These are phyloP conservation scores for Pelargonium cotyledonis DNA, from an alignment of 441 rosid genomes.

Conservation along the genomic window DNA sequence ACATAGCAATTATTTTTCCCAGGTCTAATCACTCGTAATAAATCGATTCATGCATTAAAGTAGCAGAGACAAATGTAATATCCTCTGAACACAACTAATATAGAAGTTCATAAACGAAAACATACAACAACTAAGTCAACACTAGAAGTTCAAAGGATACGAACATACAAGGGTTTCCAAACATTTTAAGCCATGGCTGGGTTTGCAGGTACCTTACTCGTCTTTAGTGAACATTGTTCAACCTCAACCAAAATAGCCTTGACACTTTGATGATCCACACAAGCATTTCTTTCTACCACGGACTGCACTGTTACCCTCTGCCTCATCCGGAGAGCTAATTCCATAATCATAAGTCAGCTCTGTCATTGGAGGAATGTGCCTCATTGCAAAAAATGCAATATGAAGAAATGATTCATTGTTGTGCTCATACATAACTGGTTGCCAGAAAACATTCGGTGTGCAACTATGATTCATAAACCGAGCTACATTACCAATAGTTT, in stretches of 20 bases:
- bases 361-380: constrained; percentile 72
- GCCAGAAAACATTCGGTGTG: constrained; percentile 77
- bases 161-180: background rate
- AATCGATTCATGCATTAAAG: too few species aligned
- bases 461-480: constrained; percentile 91
- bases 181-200: constrained; percentile 6
- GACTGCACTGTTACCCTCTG: constrained; percentile 15
- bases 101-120: too few species aligned
- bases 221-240: background rate
- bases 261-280: constrained; percentile 52
- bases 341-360: constrained; percentile 84
- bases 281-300: constrained; percentile 43
- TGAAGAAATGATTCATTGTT: constrained; percentile 40
- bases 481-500: constrained; percentile 59
- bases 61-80: too few species aligned
- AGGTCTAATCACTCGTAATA: too few species aligned
- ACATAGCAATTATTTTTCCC: too few species aligned
- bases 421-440: constrained; percentile 48
- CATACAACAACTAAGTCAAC: too few species aligned
- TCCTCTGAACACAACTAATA: too few species aligned
- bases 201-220: background rate
- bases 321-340: background rate
- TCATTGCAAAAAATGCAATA: constrained; percentile 55
- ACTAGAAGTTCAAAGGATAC: background rate
- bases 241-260: constrained; percentile 35